Base-by-base conservation (phyloP, 805 yeast species). In the Spathaspora passalidarum region DNA sequence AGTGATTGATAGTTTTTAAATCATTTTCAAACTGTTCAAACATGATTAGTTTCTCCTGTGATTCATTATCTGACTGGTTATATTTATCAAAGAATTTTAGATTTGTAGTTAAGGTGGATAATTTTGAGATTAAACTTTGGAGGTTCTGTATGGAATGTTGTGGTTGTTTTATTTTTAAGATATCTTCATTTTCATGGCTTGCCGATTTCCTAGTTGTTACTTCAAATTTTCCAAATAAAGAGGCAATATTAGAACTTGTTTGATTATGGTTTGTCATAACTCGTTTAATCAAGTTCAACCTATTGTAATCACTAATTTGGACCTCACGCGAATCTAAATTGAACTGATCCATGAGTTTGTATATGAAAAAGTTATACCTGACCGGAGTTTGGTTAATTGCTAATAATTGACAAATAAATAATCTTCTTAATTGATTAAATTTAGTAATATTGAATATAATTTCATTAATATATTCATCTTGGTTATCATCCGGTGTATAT, bases 1-100 rank as follows among this genome's bases (percentile, higher is more conserved):
- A 42, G n/a, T 62, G 64, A 40, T 59, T 59, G 13, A 68, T 57
- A 16, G 48, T 32, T 22, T 48, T 49, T 3, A 72, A 36, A 25
- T 72, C 76, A 7, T 60, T 61, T 21, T 54, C 54, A 40, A 72
- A 70, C 53, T 66, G 69, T 18, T 54, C 54, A 46, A 69, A 69
- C 2, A 71, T 72, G 47, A 61, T 45, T 10, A 70, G 35, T 46
- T 69, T 68, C 45, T 71, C 75, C 42, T 62, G 60, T 19, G 59
- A 46, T 43, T 71, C 75, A 19, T 67, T 71, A 1, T 68, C 67
- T 1, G 72, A 62, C 35, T 57, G 59, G 47, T 67, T 65, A 51
- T 69, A 72, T 40, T 69, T 69, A 41, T 65, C 58, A 49, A 69
- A 72, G 48, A 54, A 71, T 44, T 60, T 64, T 29, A 72, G 51